Conservation (phyloP, 176 grass and related monocot genomes). For the Saccharum officinarum region DNA sequence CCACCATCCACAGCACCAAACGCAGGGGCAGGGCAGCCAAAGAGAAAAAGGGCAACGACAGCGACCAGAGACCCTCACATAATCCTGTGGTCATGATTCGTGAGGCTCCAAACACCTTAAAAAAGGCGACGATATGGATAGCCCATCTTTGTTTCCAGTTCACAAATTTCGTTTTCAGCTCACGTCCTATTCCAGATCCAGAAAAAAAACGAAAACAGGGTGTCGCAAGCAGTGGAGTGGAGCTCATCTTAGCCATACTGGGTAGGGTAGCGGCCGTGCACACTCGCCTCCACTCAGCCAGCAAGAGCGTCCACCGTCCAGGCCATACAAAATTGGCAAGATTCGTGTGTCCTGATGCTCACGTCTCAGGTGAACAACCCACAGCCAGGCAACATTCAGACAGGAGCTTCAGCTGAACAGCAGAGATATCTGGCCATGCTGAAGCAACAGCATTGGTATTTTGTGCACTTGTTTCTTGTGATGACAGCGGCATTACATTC, state of each 20-base stretch:
- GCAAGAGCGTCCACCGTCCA: not conserved
- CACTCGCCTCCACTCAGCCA: conserved; percentile 5
- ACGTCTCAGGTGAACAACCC: not conserved
- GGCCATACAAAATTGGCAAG: not conserved
- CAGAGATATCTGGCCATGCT: no score
- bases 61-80: not conserved
- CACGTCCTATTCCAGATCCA: no score
- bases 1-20: not conserved
- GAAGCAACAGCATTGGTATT: no score
- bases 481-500: no score
- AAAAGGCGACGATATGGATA: conserved; percentile 32
- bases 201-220: no score
- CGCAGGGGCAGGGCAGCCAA: not conserved
- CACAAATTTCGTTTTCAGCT: conserved; percentile 22
- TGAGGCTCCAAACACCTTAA: conserved; percentile 28
- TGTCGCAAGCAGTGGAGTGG: conserved; percentile 22
- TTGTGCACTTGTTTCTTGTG: no score
- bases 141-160: not conserved
- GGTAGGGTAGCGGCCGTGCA: no score
- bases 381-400: not conserved
- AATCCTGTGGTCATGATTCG: not conserved
- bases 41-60: not conserved
- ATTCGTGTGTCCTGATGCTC: no score
- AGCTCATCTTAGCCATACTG: conserved; percentile 13
- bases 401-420: not conserved